Conservation (phyloP, 805 yeast species). For the Barnettozyma siamensis region DNA sequence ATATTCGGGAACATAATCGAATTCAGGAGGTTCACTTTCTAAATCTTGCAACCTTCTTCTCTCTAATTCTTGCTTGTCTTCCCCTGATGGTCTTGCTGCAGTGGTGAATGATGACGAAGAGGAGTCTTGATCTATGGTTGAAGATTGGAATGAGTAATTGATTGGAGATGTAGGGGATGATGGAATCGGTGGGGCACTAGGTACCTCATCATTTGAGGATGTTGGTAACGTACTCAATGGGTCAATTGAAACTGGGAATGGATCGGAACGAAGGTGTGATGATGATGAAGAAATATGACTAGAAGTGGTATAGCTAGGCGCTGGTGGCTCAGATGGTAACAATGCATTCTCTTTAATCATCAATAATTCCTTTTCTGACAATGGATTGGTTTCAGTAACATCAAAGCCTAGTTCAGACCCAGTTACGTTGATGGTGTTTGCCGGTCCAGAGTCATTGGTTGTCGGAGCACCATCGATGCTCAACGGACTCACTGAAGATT, state of each 20-base stretch:
- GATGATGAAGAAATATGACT: not conserved
- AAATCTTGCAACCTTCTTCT: slow-evolving; percentile 30
- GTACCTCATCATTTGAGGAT: not conserved
- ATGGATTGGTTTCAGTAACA: slow-evolving; percentile 1
- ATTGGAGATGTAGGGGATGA: slow-evolving; percentile 3
- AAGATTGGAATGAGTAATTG: not conserved
- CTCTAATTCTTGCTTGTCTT: slow-evolving; percentile 38
- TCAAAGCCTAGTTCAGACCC: not conserved
- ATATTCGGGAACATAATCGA: slow-evolving; percentile 25
- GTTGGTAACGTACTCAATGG: not conserved
- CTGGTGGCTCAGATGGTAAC: slow-evolving; percentile 53
- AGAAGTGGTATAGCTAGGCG: slow-evolving; percentile 16
- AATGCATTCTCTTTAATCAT: slow-evolving; percentile 50
- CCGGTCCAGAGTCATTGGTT: not conserved
- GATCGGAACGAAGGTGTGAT: not conserved
- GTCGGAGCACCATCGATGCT: slow-evolving; percentile 12
- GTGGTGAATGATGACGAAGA: not conserved
- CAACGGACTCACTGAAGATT: slow-evolving; percentile 23
- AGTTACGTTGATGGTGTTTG: not conserved
- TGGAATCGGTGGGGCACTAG: slow-evolving; percentile 4
- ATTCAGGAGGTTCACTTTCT: slow-evolving; percentile 38
- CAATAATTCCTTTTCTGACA: slow-evolving; percentile 55
- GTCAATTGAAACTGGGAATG: not conserved
- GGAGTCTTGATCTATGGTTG: not conserved
- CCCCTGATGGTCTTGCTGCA: not conserved